Evolutionary conservation across 192 early-diverging fungal genomes (phyloP).

Genomic region (Backusella liffmaniae): DNA sequence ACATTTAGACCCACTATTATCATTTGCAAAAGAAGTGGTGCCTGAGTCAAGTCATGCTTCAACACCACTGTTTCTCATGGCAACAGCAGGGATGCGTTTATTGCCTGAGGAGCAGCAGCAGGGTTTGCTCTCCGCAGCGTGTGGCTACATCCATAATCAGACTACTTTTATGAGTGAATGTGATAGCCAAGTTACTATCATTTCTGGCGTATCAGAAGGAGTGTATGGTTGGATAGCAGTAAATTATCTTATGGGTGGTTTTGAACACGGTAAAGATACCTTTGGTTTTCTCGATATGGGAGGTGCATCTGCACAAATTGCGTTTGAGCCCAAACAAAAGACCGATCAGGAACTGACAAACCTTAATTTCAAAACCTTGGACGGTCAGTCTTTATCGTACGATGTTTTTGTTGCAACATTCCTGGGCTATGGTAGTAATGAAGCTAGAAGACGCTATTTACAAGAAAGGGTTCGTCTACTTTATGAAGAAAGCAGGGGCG

Average conservation of each 20-base stretch:
- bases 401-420: constrained; percentile 91
- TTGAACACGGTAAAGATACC: constrained; percentile 53
- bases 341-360: constrained; percentile 72
- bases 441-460: constrained; percentile 83
- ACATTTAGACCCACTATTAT: constrained; percentile 75
- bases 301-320: constrained; percentile 95
- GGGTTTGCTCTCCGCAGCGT: constrained; percentile 63
- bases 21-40: constrained; percentile 70
- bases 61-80: constrained; percentile 87
- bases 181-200: constrained; percentile 75
- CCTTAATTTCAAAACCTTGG: constrained; percentile 68
- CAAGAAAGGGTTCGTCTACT: constrained; percentile 50
- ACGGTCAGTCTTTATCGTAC: constrained; percentile 57
- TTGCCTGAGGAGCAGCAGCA: constrained; percentile 50
- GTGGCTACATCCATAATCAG: constrained; percentile 59
- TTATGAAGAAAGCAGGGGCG: constrained; percentile 28
- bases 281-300: constrained; percentile 97
- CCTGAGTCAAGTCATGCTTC: constrained; percentile 52
- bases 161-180: constrained; percentile 73
- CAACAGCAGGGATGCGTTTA: constrained; percentile 97
- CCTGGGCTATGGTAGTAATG: constrained; percentile 93
- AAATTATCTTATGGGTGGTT: constrained; percentile 88
- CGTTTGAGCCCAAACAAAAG: constrained; percentile 83
- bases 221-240: constrained; percentile 95
- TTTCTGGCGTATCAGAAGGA: constrained; percentile 92